A percentile compares a stretch with the other conserved stretches of the same genome.
phyloP scores from a whole-genome alignment of 2,329 filamentous ascomycete species.

The Xylaria polymorpha region DNA sequence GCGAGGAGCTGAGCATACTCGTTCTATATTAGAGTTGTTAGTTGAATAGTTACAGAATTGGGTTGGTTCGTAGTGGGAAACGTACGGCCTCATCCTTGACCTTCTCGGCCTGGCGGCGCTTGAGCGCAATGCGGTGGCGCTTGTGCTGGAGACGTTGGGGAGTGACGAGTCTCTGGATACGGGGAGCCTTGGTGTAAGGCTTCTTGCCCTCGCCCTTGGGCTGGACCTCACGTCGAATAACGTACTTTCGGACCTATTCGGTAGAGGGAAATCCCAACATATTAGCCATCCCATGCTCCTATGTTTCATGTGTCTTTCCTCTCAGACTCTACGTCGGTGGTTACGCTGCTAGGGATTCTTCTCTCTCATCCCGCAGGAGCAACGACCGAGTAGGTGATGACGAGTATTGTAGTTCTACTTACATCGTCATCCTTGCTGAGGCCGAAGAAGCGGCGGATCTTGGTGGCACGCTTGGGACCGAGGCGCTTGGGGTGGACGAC shows the following conservation, averaged over 20 bases:
- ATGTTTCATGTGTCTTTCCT: conserved; percentile 41
- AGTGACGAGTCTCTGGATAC: conserved; percentile 99
- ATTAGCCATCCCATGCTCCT: conserved; percentile 53
- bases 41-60: conserved; percentile 38
- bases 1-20: conserved; percentile 97
- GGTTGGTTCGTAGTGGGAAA: conserved; percentile 45
- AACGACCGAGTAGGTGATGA: conserved; percentile 77
- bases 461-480: conserved; percentile 99
- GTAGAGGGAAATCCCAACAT: conserved; percentile 46
- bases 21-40: conserved; percentile 71
- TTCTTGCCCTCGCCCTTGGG: conserved; percentile 98
- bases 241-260: conserved; percentile 94
- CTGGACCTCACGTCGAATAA: conserved; percentile 98
- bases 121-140: conserved; percentile 96
- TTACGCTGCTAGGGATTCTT: conserved; percentile 60
- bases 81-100: conserved; percentile 98
- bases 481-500: conserved; percentile 98
- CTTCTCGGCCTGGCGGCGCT: conserved; percentile 96
- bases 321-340: conserved; percentile 57
- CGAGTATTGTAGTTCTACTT: conserved; percentile 72
- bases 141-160: conserved; percentile 99
- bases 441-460: conserved; percentile 99
- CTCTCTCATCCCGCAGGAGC: conserved; percentile 55
- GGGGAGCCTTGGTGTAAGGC: conserved; percentile 99
- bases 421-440: conserved; percentile 99